phyloP scores from a whole-genome alignment of 2,329 filamentous ascomycete genomes.

The Ophiostoma sp. region DNA sequence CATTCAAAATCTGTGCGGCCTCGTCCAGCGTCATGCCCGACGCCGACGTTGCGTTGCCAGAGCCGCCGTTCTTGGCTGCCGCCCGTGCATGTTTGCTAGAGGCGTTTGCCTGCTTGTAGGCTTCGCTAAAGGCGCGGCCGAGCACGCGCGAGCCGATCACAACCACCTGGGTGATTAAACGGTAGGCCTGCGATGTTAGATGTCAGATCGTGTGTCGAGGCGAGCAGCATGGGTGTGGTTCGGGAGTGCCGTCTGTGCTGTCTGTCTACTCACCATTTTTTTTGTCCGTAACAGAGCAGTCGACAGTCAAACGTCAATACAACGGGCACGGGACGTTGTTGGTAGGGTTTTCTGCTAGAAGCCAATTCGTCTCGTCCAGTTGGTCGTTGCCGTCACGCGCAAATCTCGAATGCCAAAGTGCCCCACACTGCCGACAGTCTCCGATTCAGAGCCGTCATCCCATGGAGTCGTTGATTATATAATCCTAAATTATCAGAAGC shows the following conservation, averaged over 20 bases:
- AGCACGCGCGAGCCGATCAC: slow-evolving; percentile 86
- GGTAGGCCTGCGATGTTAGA: slow-evolving; percentile 65
- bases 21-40: slow-evolving; percentile 86
- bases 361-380: not conserved
- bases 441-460: slow-evolving; percentile 6
- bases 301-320: not conserved
- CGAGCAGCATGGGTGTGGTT: no score
- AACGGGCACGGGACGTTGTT: not conserved
- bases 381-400: not conserved
- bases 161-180: slow-evolving; percentile 89
- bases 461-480: not conserved
- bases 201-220: not conserved
- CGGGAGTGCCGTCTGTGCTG: no score
- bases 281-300: not conserved
- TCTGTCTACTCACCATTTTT: not conserved
- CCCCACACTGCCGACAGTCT: slow-evolving; percentile 13
- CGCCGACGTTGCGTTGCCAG: slow-evolving; percentile 41
- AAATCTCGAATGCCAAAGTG: slow-evolving; percentile 1
- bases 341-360: not conserved
- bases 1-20: slow-evolving; percentile 94
- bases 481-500: not conserved
- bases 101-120: slow-evolving; percentile 90
- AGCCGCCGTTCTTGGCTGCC: slow-evolving; percentile 54
- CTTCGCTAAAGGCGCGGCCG: slow-evolving; percentile 86
- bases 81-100: slow-evolving; percentile 76